Percentiles rank a stretch among this genome's conserved stretches.
Conservation (phyloP, 768 basidiomycete species). For the Lactifluus rugatus region DNA sequence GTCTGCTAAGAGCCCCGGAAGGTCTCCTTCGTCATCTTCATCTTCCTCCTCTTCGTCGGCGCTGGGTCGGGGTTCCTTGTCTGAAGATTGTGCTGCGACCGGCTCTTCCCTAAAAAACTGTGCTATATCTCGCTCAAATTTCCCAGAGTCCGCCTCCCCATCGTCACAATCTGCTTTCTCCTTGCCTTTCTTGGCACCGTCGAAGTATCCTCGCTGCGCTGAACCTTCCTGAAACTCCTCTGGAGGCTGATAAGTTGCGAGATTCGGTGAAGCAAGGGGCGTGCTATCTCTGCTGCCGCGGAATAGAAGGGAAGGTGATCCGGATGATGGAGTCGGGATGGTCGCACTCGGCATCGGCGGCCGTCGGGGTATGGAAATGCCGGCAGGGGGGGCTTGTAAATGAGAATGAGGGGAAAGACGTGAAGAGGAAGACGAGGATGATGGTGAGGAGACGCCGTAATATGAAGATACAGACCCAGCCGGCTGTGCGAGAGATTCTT, state of each 20-base stretch:
- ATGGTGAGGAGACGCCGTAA: background rate
- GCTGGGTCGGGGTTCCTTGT: constrained; percentile 22
- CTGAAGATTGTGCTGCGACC: constrained; percentile 19
- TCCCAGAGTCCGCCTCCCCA: constrained; percentile 22
- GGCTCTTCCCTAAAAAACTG: constrained; percentile 21
- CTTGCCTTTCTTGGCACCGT: constrained; percentile 25
- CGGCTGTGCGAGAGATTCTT: background rate
- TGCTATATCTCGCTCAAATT: constrained; percentile 2
- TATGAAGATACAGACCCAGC: background rate
- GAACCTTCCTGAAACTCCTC: constrained; percentile 28
- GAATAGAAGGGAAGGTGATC: constrained; percentile 7
- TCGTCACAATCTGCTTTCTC: constrained; percentile 28
- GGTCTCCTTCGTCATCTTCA: constrained; percentile 30
- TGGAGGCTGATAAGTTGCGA: constrained; percentile 32
- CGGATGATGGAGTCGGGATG: constrained; percentile 17
- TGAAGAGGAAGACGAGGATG: background rate
- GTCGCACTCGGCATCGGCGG: constrained; percentile 22
- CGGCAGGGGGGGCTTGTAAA: background rate
- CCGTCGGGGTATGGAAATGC: constrained; percentile 16
- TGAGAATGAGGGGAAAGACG: background rate
- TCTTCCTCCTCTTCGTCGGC: constrained; percentile 34
- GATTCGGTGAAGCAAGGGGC: constrained; percentile 28
- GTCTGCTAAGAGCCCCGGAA: constrained; percentile 28
- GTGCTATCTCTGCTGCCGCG: constrained; percentile 18
- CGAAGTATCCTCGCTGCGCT: constrained; percentile 20